Evolutionary conservation across 2,329 filamentous ascomycete species (phyloP), one percentile per base, ranked within the genome.

Genomic region (Cordyceps sp.): DNA sequence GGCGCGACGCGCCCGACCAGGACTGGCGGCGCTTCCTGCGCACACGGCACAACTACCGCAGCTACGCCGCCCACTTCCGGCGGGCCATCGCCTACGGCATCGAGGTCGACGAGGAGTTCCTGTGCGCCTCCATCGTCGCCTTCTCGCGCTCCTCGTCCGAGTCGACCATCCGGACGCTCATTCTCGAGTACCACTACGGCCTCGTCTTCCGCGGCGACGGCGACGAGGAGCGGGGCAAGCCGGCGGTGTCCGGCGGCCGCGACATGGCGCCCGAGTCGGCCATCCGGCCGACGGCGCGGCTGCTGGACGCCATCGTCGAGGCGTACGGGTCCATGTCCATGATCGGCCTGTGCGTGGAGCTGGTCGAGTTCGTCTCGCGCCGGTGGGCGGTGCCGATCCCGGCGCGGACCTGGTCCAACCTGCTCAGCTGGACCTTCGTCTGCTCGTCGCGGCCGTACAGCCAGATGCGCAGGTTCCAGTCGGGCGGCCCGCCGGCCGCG

Each of bases 291-390:
- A 71, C 67, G 1, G 39, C 49, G 7, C 55, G 58, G 3, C 58
- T 86, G 1, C 59, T 88, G 16, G 59, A 69, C 33, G 66, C 75
- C 8, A 55, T 86, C n/a, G 75, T 77, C 6, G 73, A 83, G 45
- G 59, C 63, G 1, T 80, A 77, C 39, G 69, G 77, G n/a, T 64
- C 62, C 37, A 81, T 77, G 50, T 73, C 68, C 30, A 62, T 76
- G 33, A 59, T 84, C 4, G 47, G 60, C 1, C 57, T 62, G 2
- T 78, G 71, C 10, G 45, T 77, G 18, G 61, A 66, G 26, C 44
- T 78, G 1, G 53, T 85, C 10, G 64, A 78, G 36, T 69, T 69
- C 41, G 49, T 86, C 30, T 76, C 79, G 0, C 53, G 53, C 2
- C 57, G 58, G 6, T 81, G 78, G 50, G 39, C 55, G 2, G 53